Base-by-base conservation (phyloP, 768 basidiomycete species). In the Phlebiopsis flavidoalba region DNA sequence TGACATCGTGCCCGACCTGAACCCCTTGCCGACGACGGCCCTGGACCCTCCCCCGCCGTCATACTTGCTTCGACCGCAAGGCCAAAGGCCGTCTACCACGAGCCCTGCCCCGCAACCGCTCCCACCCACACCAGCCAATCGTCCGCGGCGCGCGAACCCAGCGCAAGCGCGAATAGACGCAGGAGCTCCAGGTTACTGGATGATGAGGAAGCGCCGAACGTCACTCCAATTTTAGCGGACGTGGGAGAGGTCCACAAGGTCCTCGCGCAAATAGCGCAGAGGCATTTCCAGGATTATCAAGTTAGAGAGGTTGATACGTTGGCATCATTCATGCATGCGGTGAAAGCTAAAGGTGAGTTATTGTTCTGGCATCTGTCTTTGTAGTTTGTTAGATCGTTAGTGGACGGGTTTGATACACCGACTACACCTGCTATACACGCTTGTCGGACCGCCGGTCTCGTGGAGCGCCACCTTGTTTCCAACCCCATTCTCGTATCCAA, bases 301-400 rank as follows among this genome's bases (percentile, higher is more conserved):
- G 78, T 86, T 55, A 86, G 87, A 71, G 91, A 93, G 72, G 85
- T 90, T 51, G 91, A 93, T 62, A 88, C 86, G n/a, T 75, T 93
- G 45, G 88, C 89, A 19, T 82, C 85, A 33, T 92, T 93, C 65
- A 88, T 92, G 88, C 86, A 82, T 65, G 80, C 84, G 15, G 82
- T 91, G 53, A 89, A 87, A 72, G 70, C 74, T n/a, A 80, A 70
- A 63, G 70, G 70, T 70, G 53, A 53, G 70, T 19, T 7, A 5
- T 19, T 51, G 11, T 17, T 45, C 15, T 53, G 54, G 19, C 53
- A 55, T 14, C 36, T 40, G 21, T 21, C 11, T 49, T 19, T 49
- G 40, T 17, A 8, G 40, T 43, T 17, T 43, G 40, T 43, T 17
- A 43, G 40, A 43, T 36, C 15, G 31, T 53, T 53, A 35, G 33